A percentile compares a stretch with the other conserved stretches of the same genome.
Evolutionary conservation across 306 rosid species (phyloP).

Genomic region (Fragaria ananassa): DNA sequence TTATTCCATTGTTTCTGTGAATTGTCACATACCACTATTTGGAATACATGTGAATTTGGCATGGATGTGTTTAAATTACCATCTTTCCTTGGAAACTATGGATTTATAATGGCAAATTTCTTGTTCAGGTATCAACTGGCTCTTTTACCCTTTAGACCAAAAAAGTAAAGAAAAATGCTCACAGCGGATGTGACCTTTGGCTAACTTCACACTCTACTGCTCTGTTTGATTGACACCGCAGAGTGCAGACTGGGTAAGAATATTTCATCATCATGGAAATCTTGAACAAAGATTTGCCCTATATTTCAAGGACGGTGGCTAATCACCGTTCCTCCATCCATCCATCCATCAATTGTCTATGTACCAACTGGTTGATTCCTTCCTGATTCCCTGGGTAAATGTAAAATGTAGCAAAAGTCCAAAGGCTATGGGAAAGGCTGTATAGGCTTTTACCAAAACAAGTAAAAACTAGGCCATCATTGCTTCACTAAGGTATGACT

Average conservation of each 20-base stretch:
- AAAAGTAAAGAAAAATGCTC: not conserved
- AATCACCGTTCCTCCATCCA: not conserved
- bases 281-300: not conserved
- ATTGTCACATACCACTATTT: not conserved
- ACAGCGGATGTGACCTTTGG: not conserved
- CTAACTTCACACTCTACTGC: not conserved
- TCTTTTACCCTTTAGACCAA: not conserved
- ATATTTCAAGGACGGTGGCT: not conserved
- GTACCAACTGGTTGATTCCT: not conserved
- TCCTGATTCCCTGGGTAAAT: not conserved
- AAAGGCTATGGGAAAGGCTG: not conserved
- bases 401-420: not conserved
- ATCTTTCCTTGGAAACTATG: not conserved
- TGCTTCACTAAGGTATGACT: too few species aligned
- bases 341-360: not conserved
- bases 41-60: not conserved
- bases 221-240: not conserved
- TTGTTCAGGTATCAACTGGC: not conserved
- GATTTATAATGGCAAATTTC: not conserved
- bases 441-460: not conserved
- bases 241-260: not conserved
- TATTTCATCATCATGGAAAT: not conserved
- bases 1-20: not conserved
- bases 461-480: conserved; percentile 7
- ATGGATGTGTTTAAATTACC: not conserved